Evolutionary conservation across 352 stramenopile species (phyloP).

Genomic region (Phytopythium boreale): DNA sequence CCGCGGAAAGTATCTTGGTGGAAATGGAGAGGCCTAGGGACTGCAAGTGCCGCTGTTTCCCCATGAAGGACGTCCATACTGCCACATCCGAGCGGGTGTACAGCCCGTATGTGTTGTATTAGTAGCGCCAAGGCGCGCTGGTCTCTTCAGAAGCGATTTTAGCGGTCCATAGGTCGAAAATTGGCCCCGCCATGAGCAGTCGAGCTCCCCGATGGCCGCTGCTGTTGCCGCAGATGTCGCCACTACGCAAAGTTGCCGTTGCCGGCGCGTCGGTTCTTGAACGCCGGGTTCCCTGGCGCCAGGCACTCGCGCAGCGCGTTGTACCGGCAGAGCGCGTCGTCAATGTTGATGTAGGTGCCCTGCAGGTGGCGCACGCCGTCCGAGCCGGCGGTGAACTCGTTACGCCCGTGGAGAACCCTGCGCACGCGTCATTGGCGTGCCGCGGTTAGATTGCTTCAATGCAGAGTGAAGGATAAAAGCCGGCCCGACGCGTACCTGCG

Average conservation of each 20-base stretch:
- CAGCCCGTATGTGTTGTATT: neutral
- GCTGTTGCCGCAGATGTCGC: neutral
- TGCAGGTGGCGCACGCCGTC: conserved; percentile 78
- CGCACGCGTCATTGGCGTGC: too few species aligned
- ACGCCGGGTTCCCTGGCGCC: conserved; percentile 24
- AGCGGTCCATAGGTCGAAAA: neutral
- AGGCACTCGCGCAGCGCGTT: conserved; percentile 68
- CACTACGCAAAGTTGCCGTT: conserved; percentile 69
- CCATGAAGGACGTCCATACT: neutral
- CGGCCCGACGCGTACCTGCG: conserved; percentile 27
- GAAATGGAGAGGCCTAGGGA: neutral
- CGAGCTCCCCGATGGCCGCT: neutral
- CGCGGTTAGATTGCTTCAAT: neutral
- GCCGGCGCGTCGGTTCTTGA: conserved; percentile 64
- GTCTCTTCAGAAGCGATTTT: neutral
- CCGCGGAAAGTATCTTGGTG: conserved; percentile 2
- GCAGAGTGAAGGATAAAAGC: neutral
- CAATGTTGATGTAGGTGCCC: conserved; percentile 87
- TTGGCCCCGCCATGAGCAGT: neutral
- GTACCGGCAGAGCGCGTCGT: conserved; percentile 83
- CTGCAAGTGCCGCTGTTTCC: neutral
- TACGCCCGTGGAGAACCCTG: conserved; percentile 75
- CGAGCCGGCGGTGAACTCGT: conserved; percentile 66
- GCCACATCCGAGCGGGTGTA: neutral
- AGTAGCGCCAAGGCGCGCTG: neutral